A percentile compares a stretch with the other conserved stretches of the same genome.
These are phyloP conservation scores for Pichia membranifaciens DNA, from an alignment of 805 yeast species.

Conservation along the genomic window DNA sequence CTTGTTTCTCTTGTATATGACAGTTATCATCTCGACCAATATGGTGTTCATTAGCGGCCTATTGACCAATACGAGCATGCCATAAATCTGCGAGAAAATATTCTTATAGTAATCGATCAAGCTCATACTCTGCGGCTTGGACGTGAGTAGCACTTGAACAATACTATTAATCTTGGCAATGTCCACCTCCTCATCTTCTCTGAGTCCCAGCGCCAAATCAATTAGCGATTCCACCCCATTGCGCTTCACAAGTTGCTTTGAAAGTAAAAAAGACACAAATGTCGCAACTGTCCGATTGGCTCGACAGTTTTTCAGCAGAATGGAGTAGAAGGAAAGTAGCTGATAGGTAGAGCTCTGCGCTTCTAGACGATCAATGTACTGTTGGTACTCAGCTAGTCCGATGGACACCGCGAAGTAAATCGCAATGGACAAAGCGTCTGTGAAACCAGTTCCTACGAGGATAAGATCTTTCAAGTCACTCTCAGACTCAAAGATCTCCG, in stretches of 20 bases:
- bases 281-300: constrained; percentile 31
- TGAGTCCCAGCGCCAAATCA: constrained; percentile 70
- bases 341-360: constrained; percentile 58
- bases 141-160: constrained; percentile 50
- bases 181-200: constrained; percentile 67
- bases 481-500: constrained; percentile 31
- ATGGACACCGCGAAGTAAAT: constrained; percentile 36
- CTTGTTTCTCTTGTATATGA: constrained; percentile 44
- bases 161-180: constrained; percentile 62
- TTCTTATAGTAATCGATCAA: constrained; percentile 46
- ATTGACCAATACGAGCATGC: constrained; percentile 51
- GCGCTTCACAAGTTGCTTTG: constrained; percentile 43
- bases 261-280: constrained; percentile 45
- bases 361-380: constrained; percentile 28
- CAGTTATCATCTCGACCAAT: constrained; percentile 48
- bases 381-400: constrained; percentile 1
- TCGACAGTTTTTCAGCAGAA: constrained; percentile 31
- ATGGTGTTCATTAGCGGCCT: constrained; percentile 56
- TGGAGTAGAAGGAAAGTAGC: constrained; percentile 53
- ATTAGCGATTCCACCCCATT: constrained; percentile 66
- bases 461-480: constrained; percentile 50
- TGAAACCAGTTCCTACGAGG: constrained; percentile 59
- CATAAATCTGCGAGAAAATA: constrained; percentile 61
- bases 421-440: constrained; percentile 50
- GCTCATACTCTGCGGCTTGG: constrained; percentile 51